Percentiles rank a stretch among this genome's conserved stretches.
These are phyloP conservation scores for Brassica juncea DNA, from an alignment of 345 rosid species.

Conservation along the genomic window DNA sequence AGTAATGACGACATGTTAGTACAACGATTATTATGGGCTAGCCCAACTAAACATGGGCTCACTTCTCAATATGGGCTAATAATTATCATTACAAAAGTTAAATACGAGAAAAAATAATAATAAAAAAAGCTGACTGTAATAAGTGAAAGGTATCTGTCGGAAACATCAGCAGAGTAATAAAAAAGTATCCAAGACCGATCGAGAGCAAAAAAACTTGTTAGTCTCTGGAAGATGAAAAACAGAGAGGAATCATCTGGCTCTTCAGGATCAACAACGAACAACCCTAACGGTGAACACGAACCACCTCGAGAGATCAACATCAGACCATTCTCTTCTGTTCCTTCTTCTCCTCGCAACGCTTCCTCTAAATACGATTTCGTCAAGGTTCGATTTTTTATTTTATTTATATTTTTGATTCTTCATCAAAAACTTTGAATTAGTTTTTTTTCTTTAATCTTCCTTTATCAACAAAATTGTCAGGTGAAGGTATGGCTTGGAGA, in stretches of 20 bases:
- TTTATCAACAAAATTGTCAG: slow-evolving; percentile 39
- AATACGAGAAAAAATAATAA: background rate
- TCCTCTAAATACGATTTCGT: slow-evolving; percentile 86
- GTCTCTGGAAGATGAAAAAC: slow-evolving; percentile 20
- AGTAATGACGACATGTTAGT: background rate
- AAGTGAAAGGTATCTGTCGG: slow-evolving; percentile 17
- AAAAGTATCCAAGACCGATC: background rate
- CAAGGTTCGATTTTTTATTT: slow-evolving; percentile 45
- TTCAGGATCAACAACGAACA: slow-evolving; percentile 15
- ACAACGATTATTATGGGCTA: background rate
- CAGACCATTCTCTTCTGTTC: slow-evolving; percentile 45
- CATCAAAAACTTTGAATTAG: background rate
- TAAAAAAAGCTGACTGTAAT: background rate
- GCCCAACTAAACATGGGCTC: slow-evolving; percentile 11
- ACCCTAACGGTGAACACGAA: slow-evolving; percentile 37
- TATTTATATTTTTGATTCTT: background rate
- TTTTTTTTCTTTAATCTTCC: background rate
- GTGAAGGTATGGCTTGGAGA: slow-evolving; percentile 98
- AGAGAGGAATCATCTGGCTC: slow-evolving; percentile 39
- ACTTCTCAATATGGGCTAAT: slow-evolving; percentile 2
- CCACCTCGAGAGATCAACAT: slow-evolving; percentile 38
- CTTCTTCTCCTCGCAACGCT: slow-evolving; percentile 66
- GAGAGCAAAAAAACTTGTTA: background rate
- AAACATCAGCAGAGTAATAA: slow-evolving; percentile 15
- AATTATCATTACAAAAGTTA: background rate